Conservation (phyloP, 495 filamentous ascomycete genomes). For the Coniosporium apollinis region DNA sequence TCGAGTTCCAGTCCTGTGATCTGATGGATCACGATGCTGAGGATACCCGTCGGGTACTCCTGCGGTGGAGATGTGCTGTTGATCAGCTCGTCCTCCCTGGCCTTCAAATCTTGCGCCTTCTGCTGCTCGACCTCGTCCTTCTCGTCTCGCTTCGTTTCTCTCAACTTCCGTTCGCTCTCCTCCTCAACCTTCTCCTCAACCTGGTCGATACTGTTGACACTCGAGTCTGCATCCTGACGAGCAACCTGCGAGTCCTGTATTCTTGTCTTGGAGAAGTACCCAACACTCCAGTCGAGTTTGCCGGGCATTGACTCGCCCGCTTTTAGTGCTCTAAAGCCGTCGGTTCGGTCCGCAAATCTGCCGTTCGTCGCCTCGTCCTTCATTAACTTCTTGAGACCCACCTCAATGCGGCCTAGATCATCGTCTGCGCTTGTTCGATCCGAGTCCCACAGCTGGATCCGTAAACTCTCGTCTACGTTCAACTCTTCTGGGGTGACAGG, state of each 20-base stretch:
- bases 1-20: slow-evolving; percentile 51
- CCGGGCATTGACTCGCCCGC: slow-evolving; percentile 51
- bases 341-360: slow-evolving; percentile 37
- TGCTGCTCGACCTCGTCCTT: slow-evolving; percentile 42
- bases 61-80: slow-evolving; percentile 40
- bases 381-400: slow-evolving; percentile 50
- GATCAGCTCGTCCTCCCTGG: slow-evolving; percentile 29
- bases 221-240: slow-evolving; percentile 34
- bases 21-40: slow-evolving; percentile 56
- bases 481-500: slow-evolving; percentile 51
- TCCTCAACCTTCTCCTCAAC: slow-evolving; percentile 36
- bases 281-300: slow-evolving; percentile 49
- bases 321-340: slow-evolving; percentile 42
- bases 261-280: slow-evolving; percentile 48
- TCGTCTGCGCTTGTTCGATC: slow-evolving; percentile 54
- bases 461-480: slow-evolving; percentile 51
- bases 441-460: slow-evolving; percentile 56
- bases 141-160: slow-evolving; percentile 40
- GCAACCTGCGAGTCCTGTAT: slow-evolving; percentile 37
- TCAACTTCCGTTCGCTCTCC: slow-evolving; percentile 37
- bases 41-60: slow-evolving; percentile 41
- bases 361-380: slow-evolving; percentile 32
- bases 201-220: slow-evolving; percentile 33
- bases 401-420: slow-evolving; percentile 50
- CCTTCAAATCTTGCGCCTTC: slow-evolving; percentile 42